Evolutionary conservation across 176 grass and related monocot species (phyloP), one percentile per base, ranked within the genome.

Genomic region (Rhynchospora tenuis): DNA sequence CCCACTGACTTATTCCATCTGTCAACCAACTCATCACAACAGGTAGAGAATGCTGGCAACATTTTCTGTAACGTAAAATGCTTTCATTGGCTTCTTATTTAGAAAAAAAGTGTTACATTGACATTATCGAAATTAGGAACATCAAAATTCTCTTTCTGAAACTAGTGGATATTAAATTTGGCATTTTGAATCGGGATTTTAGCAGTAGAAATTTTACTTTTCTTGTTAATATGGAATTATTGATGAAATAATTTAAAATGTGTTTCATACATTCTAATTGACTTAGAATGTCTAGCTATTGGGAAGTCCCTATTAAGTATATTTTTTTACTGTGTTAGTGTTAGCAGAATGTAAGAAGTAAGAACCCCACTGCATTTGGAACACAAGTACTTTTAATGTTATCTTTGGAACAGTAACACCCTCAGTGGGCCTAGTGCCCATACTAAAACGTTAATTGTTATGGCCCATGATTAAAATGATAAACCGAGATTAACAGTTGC

Each of bases 1-100:
- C 38, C 77, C 16, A 87, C 72, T 13, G 74, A 88, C 20, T 81
- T 90, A 19, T 94, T 86, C 94, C 94, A 97, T 90, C 78, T 91
- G 9, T 48, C 44, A 83, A 92, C 83, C 87, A 94, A 68, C 69
- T 97, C 89, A 9, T 69, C 51, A 43, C 88, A 94, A 69, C 94
- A 92, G 23, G 55, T 64, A 70, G 83, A 73, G 72, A 97, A 94
- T 47, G 86, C 80, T 48, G 90, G 94, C n/a, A 92, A 46, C 86
- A 92, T 95, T 59, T 64, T 52, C 90, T 92, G 78, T 23, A 57
- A 78, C 80, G 7, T 17, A 77, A 83, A 80, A 52, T 69, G 0
- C 12, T 54, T 9, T 42, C 7, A 72, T 70, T 85, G 57, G 23
- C 11, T 73, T 69, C 13, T 54, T 14, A 43, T 68, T 38, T 68